Evolutionary conservation across 371 early-diverging fungal genomes (phyloP).

Genomic region (Mortierella sp.): DNA sequence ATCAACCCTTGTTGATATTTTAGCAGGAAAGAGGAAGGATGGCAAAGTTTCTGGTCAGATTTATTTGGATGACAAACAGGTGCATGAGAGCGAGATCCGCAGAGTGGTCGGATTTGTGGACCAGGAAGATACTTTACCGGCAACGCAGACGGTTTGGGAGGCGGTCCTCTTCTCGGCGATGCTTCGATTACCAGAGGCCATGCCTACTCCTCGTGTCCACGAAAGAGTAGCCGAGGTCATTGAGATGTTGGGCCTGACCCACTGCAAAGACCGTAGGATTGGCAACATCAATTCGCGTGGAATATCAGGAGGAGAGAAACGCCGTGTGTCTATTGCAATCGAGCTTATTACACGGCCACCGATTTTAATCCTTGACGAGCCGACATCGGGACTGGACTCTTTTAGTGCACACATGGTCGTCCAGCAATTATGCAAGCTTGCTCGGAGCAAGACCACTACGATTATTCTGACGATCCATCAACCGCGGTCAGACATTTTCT

Average conservation of each 20-base stretch:
- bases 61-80: conserved; percentile 72
- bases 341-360: conserved; percentile 89
- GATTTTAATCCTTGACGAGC: conserved; percentile 92
- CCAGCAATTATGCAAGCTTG: conserved; percentile 64
- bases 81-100: conserved; percentile 65
- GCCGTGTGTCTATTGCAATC: conserved; percentile 86
- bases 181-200: conserved; percentile 77
- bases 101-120: conserved; percentile 82
- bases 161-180: conserved; percentile 82
- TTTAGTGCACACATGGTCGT: conserved; percentile 73
- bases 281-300: conserved; percentile 81
- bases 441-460: conserved; percentile 51
- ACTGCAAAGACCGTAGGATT: conserved; percentile 79
- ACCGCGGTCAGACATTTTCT: conserved; percentile 60
- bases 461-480: conserved; percentile 66
- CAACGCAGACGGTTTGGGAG: conserved; percentile 86
- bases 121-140: conserved; percentile 88
- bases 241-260: conserved; percentile 79
- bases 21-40: conserved; percentile 74
- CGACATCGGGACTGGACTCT: conserved; percentile 91
- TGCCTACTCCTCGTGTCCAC: conserved; percentile 65
- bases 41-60: conserved; percentile 71
- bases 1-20: conserved; percentile 75
- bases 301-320: conserved; percentile 85
- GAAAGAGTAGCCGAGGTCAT: conserved; percentile 79